Evolutionary conservation across 352 stramenopile species (phyloP), one percentile per base, ranked within the genome.

Genomic region (Phytophthora rubi): DNA sequence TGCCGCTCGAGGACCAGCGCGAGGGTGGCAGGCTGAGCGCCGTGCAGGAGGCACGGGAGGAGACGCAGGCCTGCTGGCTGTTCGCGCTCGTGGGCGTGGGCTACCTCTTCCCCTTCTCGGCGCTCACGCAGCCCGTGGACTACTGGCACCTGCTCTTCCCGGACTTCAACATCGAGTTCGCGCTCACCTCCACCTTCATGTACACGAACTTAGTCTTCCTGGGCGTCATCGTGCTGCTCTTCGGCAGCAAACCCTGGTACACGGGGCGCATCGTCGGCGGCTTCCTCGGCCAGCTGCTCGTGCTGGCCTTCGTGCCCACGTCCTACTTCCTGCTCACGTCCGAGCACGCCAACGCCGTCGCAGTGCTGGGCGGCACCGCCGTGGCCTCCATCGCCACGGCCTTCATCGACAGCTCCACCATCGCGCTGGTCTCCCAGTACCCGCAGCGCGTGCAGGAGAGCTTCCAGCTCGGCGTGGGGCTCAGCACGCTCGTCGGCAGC

Each of bases 21-120:
- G 61, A 77, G 2, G 62, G 72, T 1, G 65, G 62, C 4, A 59
- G 82, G 12, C 71, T 64, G 26, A 62, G 13, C 16, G 62, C 59
- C 33, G 44, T 75, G 18, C 74, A 83, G 63, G 74, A 77, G 26
- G 72, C 64, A 30, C 77, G 65, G 2, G 85, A 93, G 42, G 81
- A 92, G 70, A 70, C 64, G 37, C 33, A 75, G 33, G 81, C 85
- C 15, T 88, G 82, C 52, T 77, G 88, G 55, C 68, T 96, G 23
- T 93, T 94, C 54, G 70, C 80, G 55, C 80, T 94, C 53, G 80
- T 93, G 21, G 87, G 86, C 57, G 80, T 93, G 42, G 89, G 86
- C 23, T 96, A 96, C 68, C 73, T 96, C 59, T 96, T 96, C 68
- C 89, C 89, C 15, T 96, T 96, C 73, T 96, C 89, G 49, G 89